phyloP scores from a whole-genome alignment of 106 monocot genomes.

The Cymbidium sinense region DNA sequence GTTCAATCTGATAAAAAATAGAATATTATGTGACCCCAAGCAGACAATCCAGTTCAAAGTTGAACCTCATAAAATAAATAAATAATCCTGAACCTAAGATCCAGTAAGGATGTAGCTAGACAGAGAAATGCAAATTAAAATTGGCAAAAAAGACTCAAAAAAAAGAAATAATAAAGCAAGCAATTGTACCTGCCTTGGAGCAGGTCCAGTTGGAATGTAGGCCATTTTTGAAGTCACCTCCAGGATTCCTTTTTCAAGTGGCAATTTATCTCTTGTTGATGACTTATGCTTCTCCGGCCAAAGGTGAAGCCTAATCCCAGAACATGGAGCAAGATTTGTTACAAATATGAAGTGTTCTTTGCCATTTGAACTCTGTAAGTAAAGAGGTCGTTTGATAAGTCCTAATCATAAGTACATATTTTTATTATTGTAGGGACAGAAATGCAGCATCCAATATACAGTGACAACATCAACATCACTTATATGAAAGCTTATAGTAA shows the following conservation, averaged over 20 bases:
- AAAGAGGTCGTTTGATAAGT: slow-evolving; percentile 2
- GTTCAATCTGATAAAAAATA: slow-evolving; percentile 63
- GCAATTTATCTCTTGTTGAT: slow-evolving; percentile 16
- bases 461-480: background rate
- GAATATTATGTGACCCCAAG: background rate
- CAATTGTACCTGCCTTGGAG: slow-evolving; percentile 79
- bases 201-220: slow-evolving; percentile 82
- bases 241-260: slow-evolving; percentile 38
- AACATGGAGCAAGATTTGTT: slow-evolving; percentile 93
- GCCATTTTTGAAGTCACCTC: slow-evolving; percentile 95
- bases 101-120: background rate
- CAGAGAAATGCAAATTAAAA: slow-evolving; percentile 1
- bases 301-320: slow-evolving; percentile 91
- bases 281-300: slow-evolving; percentile 66
- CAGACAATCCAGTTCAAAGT: background rate
- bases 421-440: background rate
- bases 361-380: slow-evolving; percentile 63
- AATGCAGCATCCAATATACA: slow-evolving; percentile 3
- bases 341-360: slow-evolving; percentile 80
- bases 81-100: background rate
- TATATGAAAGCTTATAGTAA: background rate
- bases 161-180: background rate
- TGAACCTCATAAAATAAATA: background rate
- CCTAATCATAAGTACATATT: background rate
- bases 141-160: background rate